These are phyloP conservation scores for Zymoseptoria tritici DNA, from an alignment of 2,329 filamentous ascomycete genomes.

Conservation along the genomic window DNA sequence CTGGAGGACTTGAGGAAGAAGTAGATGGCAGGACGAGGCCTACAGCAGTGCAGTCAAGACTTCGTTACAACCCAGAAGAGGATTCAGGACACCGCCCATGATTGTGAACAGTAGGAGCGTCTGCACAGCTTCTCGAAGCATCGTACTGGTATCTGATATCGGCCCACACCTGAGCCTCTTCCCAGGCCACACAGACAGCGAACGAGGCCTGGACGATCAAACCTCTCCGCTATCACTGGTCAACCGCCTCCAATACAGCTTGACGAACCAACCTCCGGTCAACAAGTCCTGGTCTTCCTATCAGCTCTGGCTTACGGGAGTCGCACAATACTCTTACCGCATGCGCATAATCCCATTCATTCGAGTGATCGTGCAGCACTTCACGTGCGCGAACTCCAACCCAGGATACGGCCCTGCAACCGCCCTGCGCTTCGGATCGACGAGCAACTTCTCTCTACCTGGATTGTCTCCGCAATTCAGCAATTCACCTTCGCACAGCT, in stretches of 20 bases:
- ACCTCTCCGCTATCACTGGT: not conserved
- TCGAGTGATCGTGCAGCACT: too few species aligned
- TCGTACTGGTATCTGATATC: not conserved
- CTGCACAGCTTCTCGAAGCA: not conserved
- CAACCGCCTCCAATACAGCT: not conserved
- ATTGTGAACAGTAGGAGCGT: not conserved
- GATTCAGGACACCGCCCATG: not conserved
- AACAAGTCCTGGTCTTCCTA: not conserved
- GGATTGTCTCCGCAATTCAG: too few species aligned
- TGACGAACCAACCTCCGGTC: not conserved
- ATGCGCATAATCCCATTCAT: too few species aligned
- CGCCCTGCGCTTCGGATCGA: too few species aligned
- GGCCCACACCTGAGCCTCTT: not conserved
- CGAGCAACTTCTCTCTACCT: too few species aligned
- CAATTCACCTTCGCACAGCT: slow-evolving; percentile 13
- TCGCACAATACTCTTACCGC: too few species aligned
- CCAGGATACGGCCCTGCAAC: too few species aligned
- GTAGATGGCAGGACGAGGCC: slow-evolving; percentile 1
- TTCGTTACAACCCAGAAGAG: not conserved
- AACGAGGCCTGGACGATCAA: not conserved
- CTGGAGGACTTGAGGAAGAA: slow-evolving; percentile 26
- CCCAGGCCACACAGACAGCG: not conserved
- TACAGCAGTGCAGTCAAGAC: not conserved
- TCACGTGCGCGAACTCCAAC: too few species aligned
- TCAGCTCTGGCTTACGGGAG: too few species aligned